Base-by-base conservation (phyloP, 345 rosid species). In the Cardiospermum halicacabum region DNA sequence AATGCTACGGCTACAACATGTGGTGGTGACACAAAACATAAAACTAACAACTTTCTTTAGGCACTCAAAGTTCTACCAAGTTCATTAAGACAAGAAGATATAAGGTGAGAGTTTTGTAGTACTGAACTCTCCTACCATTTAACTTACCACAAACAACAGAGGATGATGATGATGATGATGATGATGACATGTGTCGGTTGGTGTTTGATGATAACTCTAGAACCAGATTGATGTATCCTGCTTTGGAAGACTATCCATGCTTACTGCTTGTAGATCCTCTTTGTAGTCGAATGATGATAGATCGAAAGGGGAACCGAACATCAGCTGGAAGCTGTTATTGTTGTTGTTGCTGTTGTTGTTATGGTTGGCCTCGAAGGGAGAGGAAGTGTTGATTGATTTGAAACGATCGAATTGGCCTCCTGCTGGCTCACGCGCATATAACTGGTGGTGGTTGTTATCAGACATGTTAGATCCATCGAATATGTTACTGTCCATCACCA, bases 191-290 rank as follows among this genome's bases (percentile, higher is more conserved):
- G n/a, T n/a, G n/a, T n/a, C n/a, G n/a, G 59, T 19, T 40, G 27
- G 45, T 0, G 47, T 39, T 53, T 70, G 58, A 63, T n/a, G n/a
- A n/a, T n/a, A n/a, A n/a, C n/a, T n/a, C 67, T 76, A 69, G 84
- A 82, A 88, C 99, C 97, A 94, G 40, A 81, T 69, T 36, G 96
- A 53, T 13, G 70, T 83, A 45, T 90, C 94, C 58, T 85, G 97
- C 80, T 85, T 85, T 50, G 82, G 86, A 67, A 81, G 53, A 15
- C 74, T 43, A 70, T 86, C 87, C 73, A 82, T 72, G 45, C 78
- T 78, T 19, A 72, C 76, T 21, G 82, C 82, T 34, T 81, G 80
- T 16, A 85, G 74, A 60, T 91, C 96, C 18, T 87, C 95, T 66
- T 87, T 89, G 69, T 79, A 84, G 56, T 85, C 88, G 0, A 83